A percentile compares a stretch with the other conserved stretches of the same genome.
These are phyloP conservation scores for Cocos nucifera DNA, from an alignment of 176 grass and related monocot species.

Conservation along the genomic window DNA sequence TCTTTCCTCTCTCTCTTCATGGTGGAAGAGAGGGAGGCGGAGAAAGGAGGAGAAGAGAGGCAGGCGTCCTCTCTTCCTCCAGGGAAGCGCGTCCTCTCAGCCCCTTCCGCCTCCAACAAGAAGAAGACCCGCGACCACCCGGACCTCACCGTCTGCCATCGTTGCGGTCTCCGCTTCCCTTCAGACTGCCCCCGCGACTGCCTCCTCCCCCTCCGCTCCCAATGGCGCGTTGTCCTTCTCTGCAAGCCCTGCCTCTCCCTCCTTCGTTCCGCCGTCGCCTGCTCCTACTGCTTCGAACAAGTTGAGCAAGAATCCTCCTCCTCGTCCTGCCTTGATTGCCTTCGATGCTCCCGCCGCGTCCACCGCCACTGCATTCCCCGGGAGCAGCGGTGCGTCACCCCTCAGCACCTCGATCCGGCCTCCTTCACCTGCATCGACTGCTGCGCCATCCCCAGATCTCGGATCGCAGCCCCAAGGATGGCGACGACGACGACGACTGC, in stretches of 20 bases:
- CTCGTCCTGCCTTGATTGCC: constrained; percentile 31
- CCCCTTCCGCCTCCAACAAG: background rate
- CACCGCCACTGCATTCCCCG: constrained; percentile 42
- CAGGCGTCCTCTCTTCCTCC: too few relatives aligned
- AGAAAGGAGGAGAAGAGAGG: too few relatives aligned
- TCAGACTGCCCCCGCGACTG: constrained; percentile 21
- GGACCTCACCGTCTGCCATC: constrained; percentile 48
- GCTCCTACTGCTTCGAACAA: constrained; percentile 66
- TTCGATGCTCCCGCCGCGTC: constrained; percentile 37
- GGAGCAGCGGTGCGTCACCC: constrained; percentile 41
- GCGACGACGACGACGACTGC: background rate
- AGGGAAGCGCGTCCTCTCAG: too few relatives aligned
- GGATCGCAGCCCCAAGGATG: background rate
- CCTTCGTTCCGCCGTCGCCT: constrained; percentile 30
- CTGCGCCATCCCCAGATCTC: constrained; percentile 27
- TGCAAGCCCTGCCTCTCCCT: constrained; percentile 55
- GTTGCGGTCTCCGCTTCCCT: constrained; percentile 44
- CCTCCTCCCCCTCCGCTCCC: constrained; percentile 46
- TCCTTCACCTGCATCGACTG: constrained; percentile 57
- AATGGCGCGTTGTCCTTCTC: constrained; percentile 72
- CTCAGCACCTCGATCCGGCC: constrained; percentile 25
- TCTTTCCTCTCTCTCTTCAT: too few relatives aligned
- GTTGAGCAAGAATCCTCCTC: constrained; percentile 19
- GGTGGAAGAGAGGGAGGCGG: too few relatives aligned
- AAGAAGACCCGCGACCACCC: constrained; percentile 24